These are phyloP conservation scores for Boletellus ananas DNA, from an alignment of 768 basidiomycete genomes.

Conservation along the genomic window DNA sequence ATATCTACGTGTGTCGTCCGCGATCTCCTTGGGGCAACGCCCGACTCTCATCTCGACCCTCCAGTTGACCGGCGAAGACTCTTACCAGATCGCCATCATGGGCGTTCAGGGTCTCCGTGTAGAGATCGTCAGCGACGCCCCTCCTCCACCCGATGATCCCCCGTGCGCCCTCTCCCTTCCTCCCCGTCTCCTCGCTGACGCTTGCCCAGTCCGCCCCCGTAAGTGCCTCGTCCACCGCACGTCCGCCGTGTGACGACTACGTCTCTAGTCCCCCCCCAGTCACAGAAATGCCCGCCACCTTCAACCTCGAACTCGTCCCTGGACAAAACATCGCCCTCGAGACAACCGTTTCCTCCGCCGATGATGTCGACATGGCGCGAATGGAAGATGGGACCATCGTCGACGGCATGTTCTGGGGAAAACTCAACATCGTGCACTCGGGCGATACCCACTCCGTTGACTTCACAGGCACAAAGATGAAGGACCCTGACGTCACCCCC, in stretches of 20 bases:
- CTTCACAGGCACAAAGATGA: slow-evolving; percentile 74
- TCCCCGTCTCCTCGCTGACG: slow-evolving; percentile 8
- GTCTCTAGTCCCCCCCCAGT: slow-evolving; percentile 58
- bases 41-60: slow-evolving; percentile 9
- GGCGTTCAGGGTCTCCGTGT: slow-evolving; percentile 79
- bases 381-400: slow-evolving; percentile 88
- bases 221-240: slow-evolving; percentile 26
- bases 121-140: slow-evolving; percentile 81
- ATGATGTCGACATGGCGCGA: slow-evolving; percentile 85
- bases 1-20: slow-evolving; percentile 65
- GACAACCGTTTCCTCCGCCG: slow-evolving; percentile 69
- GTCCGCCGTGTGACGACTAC: slow-evolving; percentile 3
- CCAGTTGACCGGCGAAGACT: slow-evolving; percentile 80
- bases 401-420: slow-evolving; percentile 86
- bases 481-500: slow-evolving; percentile 57
- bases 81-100: slow-evolving; percentile 84
- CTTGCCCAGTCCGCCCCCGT: slow-evolving; percentile 46
- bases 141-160: slow-evolving; percentile 80
- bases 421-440: slow-evolving; percentile 75
- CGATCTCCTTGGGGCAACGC: slow-evolving; percentile 10
- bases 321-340: slow-evolving; percentile 80
- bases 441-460: slow-evolving; percentile 78
- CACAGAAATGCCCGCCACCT: slow-evolving; percentile 81
- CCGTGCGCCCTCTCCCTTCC: slow-evolving; percentile 45
- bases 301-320: slow-evolving; percentile 75